Percentiles rank a stretch among this genome's conserved stretches.
Evolutionary conservation across 225 moss, liverwort and hornwort species (phyloP).

Genomic region (Pseudoscleropodium purum): DNA sequence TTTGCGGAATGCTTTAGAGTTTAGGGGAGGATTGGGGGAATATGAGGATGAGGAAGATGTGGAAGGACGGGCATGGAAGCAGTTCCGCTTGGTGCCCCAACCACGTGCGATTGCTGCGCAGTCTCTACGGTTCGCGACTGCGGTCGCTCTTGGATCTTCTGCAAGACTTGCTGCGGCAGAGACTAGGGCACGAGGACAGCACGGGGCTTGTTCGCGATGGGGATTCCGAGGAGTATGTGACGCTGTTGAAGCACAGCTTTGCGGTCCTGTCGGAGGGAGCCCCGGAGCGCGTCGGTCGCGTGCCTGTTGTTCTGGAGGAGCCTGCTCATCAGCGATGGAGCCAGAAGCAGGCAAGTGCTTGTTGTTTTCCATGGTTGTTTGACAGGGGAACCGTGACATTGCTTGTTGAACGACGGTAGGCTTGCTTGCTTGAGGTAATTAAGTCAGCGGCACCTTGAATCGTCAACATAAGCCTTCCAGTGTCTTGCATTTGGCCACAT

Average conservation of each 20-base stretch:
- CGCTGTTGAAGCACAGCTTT: constrained; percentile 52
- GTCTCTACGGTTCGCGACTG: constrained; percentile 20
- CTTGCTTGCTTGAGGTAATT: background rate
- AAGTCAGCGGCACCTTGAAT: background rate
- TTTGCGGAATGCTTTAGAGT: background rate
- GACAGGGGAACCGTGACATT: background rate
- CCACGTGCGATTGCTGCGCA: constrained; percentile 31
- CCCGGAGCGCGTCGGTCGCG: constrained; percentile 34
- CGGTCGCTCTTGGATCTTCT: constrained; percentile 28
- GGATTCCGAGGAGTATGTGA: constrained; percentile 48
- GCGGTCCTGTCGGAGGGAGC: constrained; percentile 58
- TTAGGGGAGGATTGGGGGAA: background rate
- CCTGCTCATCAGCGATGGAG: constrained; percentile 77
- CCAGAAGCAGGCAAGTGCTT: constrained; percentile 61
- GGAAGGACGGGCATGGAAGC: background rate
- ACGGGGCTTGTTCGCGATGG: constrained; percentile 38
- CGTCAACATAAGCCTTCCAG: background rate
- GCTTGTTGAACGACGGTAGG: background rate
- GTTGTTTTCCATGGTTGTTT: background rate
- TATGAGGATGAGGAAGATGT: constrained; percentile 1
- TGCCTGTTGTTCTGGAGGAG: constrained; percentile 24
- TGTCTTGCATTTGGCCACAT: background rate
- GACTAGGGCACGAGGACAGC: constrained; percentile 1
- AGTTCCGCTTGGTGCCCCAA: constrained; percentile 17
- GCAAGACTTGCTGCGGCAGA: constrained; percentile 11